phyloP scores from a whole-genome alignment of 768 basidiomycete genomes.

The Hericium coralloides region DNA sequence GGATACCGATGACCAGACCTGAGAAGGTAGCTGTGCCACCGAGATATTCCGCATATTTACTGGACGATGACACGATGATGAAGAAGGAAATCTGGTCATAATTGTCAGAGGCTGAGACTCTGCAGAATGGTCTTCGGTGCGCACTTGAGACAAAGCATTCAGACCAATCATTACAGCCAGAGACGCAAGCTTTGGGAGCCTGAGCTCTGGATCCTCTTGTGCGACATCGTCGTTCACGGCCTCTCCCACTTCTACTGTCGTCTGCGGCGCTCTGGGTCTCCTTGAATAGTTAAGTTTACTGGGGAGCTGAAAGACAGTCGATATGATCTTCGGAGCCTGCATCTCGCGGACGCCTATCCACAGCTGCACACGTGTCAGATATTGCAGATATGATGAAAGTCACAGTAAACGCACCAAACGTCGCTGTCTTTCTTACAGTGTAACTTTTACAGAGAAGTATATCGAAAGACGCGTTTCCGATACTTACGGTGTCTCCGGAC shows the following conservation, averaged over 20 bases:
- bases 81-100: slow-evolving; percentile 55
- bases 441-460: too few species aligned
- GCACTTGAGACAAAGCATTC: slow-evolving; percentile 39
- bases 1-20: slow-evolving; percentile 61
- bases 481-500: too few species aligned
- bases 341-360: not conserved
- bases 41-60: slow-evolving; percentile 49
- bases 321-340: not conserved
- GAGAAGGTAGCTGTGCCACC: slow-evolving; percentile 67
- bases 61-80: slow-evolving; percentile 59
- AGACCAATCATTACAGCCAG: slow-evolving; percentile 35
- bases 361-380: too few species aligned
- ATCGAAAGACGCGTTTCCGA: too few species aligned
- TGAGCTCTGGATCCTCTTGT: slow-evolving; percentile 25
- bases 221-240: not conserved
- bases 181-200: slow-evolving; percentile 38
- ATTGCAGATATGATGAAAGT: too few species aligned
- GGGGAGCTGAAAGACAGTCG: not conserved
- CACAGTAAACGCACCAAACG: too few species aligned
- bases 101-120: not conserved
- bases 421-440: too few species aligned
- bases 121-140: not conserved
- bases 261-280: not conserved
- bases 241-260: not conserved
- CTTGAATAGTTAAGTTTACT: not conserved